Percentiles rank a stretch among this genome's conserved stretches.
Evolutionary conservation across 768 basidiomycete genomes (phyloP).

Genomic region (Lactarius psammicola): DNA sequence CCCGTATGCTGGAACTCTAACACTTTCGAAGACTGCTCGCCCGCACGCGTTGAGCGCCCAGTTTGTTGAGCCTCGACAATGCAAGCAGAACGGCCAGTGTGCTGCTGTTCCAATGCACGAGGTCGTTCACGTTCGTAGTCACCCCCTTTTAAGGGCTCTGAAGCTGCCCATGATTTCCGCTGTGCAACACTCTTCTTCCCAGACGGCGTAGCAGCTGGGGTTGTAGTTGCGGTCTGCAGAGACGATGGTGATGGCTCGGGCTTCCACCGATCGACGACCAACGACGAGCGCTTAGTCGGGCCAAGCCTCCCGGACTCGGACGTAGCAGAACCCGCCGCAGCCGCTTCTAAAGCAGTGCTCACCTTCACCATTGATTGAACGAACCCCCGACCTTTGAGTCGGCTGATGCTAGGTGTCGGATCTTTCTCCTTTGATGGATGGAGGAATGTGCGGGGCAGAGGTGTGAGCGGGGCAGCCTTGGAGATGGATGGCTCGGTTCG

Average conservation of each 20-base stretch:
- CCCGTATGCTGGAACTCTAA: constrained; percentile 10
- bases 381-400: constrained; percentile 82
- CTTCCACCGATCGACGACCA: constrained; percentile 24
- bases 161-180: constrained; percentile 23
- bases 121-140: constrained; percentile 3
- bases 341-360: constrained; percentile 50
- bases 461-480: constrained; percentile 44
- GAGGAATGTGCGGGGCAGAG: constrained; percentile 52
- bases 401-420: constrained; percentile 76
- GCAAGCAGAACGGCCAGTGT: background rate
- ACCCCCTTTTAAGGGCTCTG: constrained; percentile 10
- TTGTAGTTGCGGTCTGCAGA: background rate
- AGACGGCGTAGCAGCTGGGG: background rate
- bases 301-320: constrained; percentile 22
- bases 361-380: constrained; percentile 80
- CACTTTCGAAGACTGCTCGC: background rate
- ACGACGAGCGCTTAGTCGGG: constrained; percentile 13
- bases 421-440: constrained; percentile 60
- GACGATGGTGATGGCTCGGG: constrained; percentile 15
- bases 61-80: constrained; percentile 14
- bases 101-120: constrained; percentile 1
- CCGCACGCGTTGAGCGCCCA: constrained; percentile 7
- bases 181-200: constrained; percentile 2
- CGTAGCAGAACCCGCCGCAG: constrained; percentile 36
- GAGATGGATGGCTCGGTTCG: constrained; percentile 53